Conservation (phyloP, 345 rosid genomes). For the Diplotaxis tenuifolia region DNA sequence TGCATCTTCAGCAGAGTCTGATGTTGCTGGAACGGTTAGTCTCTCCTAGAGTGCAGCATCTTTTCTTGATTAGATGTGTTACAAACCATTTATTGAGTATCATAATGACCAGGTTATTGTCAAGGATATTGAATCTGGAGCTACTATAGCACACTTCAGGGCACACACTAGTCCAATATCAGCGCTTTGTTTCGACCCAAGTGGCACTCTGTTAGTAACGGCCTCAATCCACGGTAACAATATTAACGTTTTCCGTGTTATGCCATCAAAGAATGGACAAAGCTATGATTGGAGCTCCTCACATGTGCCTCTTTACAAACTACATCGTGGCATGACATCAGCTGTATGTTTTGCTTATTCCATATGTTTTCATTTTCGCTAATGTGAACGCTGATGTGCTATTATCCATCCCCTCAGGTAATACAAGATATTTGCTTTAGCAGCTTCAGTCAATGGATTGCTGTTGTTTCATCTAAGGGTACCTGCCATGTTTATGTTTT, state of each 20-base stretch:
- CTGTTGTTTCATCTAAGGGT: conserved; percentile 81
- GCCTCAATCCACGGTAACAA: conserved; percentile 91
- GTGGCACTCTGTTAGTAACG: conserved; percentile 88
- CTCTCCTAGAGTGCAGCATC: conserved; percentile 26
- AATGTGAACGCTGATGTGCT: conserved; percentile 1
- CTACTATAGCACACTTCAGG: conserved; percentile 83
- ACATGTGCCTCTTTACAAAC: conserved; percentile 95
- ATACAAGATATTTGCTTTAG: conserved; percentile 96
- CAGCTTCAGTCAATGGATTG: conserved; percentile 90
- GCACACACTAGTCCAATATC: conserved; percentile 98
- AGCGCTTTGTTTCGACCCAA: conserved; percentile 92
- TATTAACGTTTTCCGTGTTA: conserved; percentile 85
- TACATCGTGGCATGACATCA: conserved; percentile 95
- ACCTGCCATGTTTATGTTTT: conserved; percentile 89
- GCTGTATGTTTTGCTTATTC: conserved; percentile 57
- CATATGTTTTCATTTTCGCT: conserved; percentile 23
- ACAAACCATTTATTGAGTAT: background rate
- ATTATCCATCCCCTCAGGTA: conserved; percentile 49
- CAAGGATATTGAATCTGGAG: conserved; percentile 77
- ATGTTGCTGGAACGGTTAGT: conserved; percentile 91
- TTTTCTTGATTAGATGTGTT: background rate
- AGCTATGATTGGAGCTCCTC: conserved; percentile 86
- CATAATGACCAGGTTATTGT: conserved; percentile 67
- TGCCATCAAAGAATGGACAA: conserved; percentile 70
- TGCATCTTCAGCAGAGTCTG: conserved; percentile 58